These are phyloP conservation scores for Trichoderma erinaceum DNA, from an alignment of 495 filamentous ascomycete genomes.

Conservation along the genomic window DNA sequence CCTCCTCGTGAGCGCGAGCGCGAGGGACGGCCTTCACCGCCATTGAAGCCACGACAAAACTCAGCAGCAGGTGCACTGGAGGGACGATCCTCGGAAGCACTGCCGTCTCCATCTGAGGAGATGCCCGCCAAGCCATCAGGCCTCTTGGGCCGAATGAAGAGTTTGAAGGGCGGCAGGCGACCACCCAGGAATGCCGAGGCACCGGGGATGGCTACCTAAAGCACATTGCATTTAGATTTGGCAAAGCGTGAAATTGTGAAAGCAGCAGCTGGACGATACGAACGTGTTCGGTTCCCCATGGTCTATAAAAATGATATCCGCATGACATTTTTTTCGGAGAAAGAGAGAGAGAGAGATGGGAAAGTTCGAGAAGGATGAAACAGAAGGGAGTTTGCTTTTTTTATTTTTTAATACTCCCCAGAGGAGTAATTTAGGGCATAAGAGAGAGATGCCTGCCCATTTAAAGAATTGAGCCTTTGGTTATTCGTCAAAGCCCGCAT, in stretches of 20 bases:
- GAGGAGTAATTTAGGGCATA: background rate
- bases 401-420: background rate
- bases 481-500: background rate
- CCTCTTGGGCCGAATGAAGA: constrained; percentile 82
- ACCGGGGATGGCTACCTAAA: constrained; percentile 24
- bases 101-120: constrained; percentile 27
- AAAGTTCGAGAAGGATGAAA: background rate
- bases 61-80: constrained; percentile 47
- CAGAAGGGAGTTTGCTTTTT: too few relatives aligned
- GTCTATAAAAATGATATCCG: background rate
- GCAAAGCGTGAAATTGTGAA: background rate
- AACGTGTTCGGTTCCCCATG: background rate
- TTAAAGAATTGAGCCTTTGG: background rate
- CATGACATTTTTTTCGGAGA: background rate
- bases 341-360: background rate
- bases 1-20: background rate
- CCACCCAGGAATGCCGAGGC: constrained; percentile 23
- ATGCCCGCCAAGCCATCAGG: constrained; percentile 48
- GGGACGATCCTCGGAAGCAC: constrained; percentile 61
- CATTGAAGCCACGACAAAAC: constrained; percentile 23
- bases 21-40: constrained; percentile 52
- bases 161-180: constrained; percentile 59
- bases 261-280: background rate
- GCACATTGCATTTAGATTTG: background rate
- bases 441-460: background rate